Base-by-base conservation (phyloP, 78 protist species). In the Dictyostelium purpureum region DNA sequence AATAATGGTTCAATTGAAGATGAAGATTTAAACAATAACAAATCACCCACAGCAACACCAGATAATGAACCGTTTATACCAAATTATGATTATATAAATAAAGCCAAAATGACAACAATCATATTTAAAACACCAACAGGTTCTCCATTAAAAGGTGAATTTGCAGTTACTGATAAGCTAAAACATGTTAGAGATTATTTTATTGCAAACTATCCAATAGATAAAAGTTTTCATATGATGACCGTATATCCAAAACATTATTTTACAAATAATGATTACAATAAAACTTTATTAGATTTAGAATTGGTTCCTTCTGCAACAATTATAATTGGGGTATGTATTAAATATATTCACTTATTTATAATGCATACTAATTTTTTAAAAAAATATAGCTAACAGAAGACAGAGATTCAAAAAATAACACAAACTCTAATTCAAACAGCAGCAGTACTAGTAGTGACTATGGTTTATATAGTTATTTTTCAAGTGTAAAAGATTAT, bases 221-320 rank as follows among this genome's bases (percentile, higher is more conserved):
- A 61, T 61, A 3, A 70, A 43, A 42, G 77, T 42, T 76, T 52
- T 37, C 43, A 76, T 76, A 35, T 76, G 66, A 76, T 76, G 28
- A 56, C 63, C 0, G n/a, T 61, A 9, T 76, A 56, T 56, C 83
- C 83, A 31, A 77, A 77, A 77, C 35, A 56, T 28, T 21, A 38
- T 56, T 77, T 77, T 56, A 56, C 52, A 33, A 12, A 38, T 4
- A 38, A 4, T 24, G 83, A 77, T 16, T 37, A 35, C 28, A 31
- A 43, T 9, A 38, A n/a, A 38, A 56, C 71, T 33, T 56, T 77
- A 38, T 54, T 35, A n/a, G 42, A 56, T 12, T 38, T 77, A 38
- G 63, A 57, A 35, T 38, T 77, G 49, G 70, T 77, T 2, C 83
- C 83, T n/a, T 77, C 83, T 24, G 83, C 83, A 38, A 77, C 83